phyloP scores from a whole-genome alignment of 164 flowering plant genomes.

The Kingdonia uniflora region DNA sequence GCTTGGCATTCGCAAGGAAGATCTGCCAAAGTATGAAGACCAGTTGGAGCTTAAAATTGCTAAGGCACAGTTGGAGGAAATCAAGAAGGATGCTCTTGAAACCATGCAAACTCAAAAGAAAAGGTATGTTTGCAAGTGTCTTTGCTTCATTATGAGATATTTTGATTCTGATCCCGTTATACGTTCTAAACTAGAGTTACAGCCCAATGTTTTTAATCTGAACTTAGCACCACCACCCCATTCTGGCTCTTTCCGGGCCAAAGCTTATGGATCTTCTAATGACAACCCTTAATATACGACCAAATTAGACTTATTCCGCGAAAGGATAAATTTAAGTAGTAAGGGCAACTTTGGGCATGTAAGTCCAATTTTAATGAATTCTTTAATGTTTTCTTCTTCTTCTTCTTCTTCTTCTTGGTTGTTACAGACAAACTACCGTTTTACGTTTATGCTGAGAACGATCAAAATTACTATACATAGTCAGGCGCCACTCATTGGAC shows the following conservation, averaged over 20 bases:
- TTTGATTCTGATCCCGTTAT: not conserved
- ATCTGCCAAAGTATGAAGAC: slow-evolving; percentile 87
- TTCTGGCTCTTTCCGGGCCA: not conserved
- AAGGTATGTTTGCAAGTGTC: slow-evolving; percentile 29
- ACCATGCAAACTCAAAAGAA: slow-evolving; percentile 96
- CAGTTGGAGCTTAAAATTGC: slow-evolving; percentile 70
- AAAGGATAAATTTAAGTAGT: too few species aligned
- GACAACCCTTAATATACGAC: too few species aligned
- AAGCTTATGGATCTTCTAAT: too few species aligned
- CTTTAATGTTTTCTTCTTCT: too few species aligned
- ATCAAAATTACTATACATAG: too few species aligned
- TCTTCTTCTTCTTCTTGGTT: too few species aligned
- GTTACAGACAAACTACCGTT: too few species aligned
- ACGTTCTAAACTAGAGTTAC: not conserved
- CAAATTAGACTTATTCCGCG: too few species aligned
- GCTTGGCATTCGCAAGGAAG: slow-evolving; percentile 77
- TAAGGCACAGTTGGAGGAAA: slow-evolving; percentile 78
- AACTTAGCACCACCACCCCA: not conserved
- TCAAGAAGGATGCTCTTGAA: slow-evolving; percentile 84
- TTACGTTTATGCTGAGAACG: too few species aligned
- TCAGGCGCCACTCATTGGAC: too few species aligned
- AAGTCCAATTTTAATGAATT: too few species aligned
- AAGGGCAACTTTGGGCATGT: too few species aligned
- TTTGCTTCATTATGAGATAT: not conserved
- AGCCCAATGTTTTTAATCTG: not conserved